Conservation (phyloP, 495 filamentous ascomycete species). For the Annulohypoxylon bovei region DNA sequence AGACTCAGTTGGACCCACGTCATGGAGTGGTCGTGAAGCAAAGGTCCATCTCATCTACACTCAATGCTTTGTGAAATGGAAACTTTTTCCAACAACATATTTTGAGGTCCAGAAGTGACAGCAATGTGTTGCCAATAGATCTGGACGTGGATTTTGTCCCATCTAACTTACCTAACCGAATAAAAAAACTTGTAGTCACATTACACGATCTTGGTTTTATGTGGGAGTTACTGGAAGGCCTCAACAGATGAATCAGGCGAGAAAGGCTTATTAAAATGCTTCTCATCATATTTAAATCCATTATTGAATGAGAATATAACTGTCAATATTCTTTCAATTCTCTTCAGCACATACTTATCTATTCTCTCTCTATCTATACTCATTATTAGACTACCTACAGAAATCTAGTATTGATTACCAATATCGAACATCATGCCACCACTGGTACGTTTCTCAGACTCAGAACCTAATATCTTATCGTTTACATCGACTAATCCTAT, state of each 20-base stretch:
- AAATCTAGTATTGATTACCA: no score
- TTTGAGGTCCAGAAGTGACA: no score
- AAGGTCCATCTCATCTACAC: not conserved
- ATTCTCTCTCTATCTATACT: no score
- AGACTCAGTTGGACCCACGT: not conserved
- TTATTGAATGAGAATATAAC: not conserved
- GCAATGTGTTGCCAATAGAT: not conserved
- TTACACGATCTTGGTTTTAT: not conserved
- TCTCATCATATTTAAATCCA: not conserved
- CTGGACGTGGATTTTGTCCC: not conserved
- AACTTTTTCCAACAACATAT: not conserved
- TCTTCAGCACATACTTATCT: not conserved
- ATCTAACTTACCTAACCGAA: not conserved
- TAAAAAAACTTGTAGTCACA: not conserved
- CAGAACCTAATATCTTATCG: not conserved
- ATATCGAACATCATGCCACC: not conserved
- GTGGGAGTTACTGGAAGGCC: not conserved
- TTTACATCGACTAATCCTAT: not conserved
- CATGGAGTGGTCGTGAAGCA: not conserved
- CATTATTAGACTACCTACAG: no score
- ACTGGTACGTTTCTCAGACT: not conserved
- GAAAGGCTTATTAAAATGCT: not conserved
- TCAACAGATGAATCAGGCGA: not conserved
- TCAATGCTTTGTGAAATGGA: not conserved
- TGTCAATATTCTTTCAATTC: not conserved